phyloP scores from a whole-genome alignment of 2,329 filamentous ascomycete genomes.

The Trichoderma sp. region DNA sequence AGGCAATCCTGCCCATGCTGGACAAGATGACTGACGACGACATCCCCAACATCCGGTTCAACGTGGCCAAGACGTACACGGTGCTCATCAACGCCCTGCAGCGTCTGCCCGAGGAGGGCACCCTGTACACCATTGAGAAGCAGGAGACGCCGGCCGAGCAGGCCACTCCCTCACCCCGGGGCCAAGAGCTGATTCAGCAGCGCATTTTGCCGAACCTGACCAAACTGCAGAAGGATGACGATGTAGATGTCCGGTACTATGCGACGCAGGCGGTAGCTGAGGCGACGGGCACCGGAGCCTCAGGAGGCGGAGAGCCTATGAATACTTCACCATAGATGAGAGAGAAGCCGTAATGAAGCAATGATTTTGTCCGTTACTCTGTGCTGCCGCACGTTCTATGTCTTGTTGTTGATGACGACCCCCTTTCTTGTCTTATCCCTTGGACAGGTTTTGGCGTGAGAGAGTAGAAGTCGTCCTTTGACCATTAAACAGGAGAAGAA shows the following conservation, averaged over 20 bases:
- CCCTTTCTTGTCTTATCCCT: background rate
- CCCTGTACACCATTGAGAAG: constrained; percentile 82
- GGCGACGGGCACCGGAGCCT: constrained; percentile 45
- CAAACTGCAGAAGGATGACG: constrained; percentile 95
- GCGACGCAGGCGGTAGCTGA: constrained; percentile 81
- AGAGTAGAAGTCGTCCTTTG: constrained; percentile 7
- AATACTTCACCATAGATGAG: constrained; percentile 65
- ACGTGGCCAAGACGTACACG: constrained; percentile 96
- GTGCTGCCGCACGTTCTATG: background rate
- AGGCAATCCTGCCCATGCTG: constrained; percentile 92
- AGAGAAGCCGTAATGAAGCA: constrained; percentile 52
- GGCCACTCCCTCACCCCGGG: constrained; percentile 66
- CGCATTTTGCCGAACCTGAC: constrained; percentile 86
- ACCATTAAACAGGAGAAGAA: background rate
- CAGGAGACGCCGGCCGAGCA: constrained; percentile 61
- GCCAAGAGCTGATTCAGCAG: constrained; percentile 79
- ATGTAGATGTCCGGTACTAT: constrained; percentile 98
- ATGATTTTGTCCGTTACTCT: constrained; percentile 46
- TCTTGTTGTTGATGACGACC: background rate
- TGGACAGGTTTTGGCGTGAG: constrained; percentile 10
- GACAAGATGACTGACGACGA: constrained; percentile 91
- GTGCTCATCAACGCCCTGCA: constrained; percentile 90
- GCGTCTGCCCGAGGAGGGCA: constrained; percentile 85
- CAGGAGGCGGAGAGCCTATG: constrained; percentile 58
- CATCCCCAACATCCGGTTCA: constrained; percentile 99